Evolutionary conservation across 2,329 filamentous ascomycete species (phyloP), one percentile per base, ranked within the genome.

Genomic region (Paraphaeosphaeria sporulosa): DNA sequence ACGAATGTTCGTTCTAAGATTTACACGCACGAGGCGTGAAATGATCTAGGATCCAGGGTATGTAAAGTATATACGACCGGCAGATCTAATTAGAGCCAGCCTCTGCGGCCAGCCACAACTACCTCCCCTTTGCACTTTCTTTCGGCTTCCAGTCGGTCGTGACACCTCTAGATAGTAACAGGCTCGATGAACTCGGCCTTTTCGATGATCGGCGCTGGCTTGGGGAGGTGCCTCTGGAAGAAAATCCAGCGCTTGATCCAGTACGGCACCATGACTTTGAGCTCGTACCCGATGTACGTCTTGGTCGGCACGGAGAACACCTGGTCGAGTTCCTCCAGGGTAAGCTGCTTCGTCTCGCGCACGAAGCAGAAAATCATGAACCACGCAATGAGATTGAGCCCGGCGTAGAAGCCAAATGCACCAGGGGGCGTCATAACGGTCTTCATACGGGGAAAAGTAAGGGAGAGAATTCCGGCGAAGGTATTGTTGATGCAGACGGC

Each of bases 401-500:
- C 78, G 10, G 77, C 76, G 61, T 80, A 80, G 64, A 80, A 80
- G 4, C 77, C 76, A 34, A 75, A 79, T 10, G 77, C 76, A 15
- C 78, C 78, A 5, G 70, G 74, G 1, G 72, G 71, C 2, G 76
- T 76, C 71, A 79, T 78, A 55, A 71, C 72, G 27, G 72, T 75
- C 52, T 65, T 67, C 76, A 79, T 79, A 3, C 74, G 71, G 4
- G 78, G 69, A 69, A 80, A 79, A 0, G 78, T 80, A 23, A 77
- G 68, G 0, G 70, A 68, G 7, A 80, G 68, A 43, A 79, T 65
- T 34, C 72, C 75, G 15, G 73, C 71, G 42, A 81, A 82, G 23
- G 79, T 81, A 72, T 82, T 82, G 70, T 78, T 77, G 66, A 77
- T 76, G 70, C 72, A 77, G 13, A 79, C 76, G 25, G 72, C 76